Conservation (phyloP, 306 rosid genomes). For the Fragaria ananassa region DNA sequence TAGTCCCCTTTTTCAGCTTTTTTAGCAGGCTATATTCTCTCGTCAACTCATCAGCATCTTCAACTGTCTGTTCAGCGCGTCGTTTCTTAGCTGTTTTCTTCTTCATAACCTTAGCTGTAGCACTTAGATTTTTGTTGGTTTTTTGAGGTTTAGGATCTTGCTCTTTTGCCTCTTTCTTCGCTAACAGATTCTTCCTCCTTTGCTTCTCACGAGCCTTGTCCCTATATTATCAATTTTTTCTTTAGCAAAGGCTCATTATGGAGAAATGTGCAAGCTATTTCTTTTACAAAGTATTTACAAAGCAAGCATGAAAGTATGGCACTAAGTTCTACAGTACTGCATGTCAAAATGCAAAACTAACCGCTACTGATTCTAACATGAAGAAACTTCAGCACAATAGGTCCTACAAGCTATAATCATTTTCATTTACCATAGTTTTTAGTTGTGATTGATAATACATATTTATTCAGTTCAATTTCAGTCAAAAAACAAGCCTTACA, state of each 20-base stretch:
- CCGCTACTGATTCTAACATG: background rate
- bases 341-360: background rate
- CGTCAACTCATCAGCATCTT: constrained; percentile 79
- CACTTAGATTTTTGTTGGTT: constrained; percentile 39
- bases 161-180: constrained; percentile 66
- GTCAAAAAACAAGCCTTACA: background rate
- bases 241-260: constrained; percentile 17
- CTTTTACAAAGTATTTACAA: background rate
- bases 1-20: constrained; percentile 77
- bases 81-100: constrained; percentile 89
- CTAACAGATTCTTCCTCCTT: constrained; percentile 68
- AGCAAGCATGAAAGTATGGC: background rate
- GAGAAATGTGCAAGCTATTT: background rate
- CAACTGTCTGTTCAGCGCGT: constrained; percentile 74
- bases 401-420: background rate
- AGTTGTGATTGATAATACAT: background rate
- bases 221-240: constrained; percentile 32
- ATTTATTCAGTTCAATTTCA: background rate
- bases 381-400: background rate
- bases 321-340: background rate
- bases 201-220: constrained; percentile 91
- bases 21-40: constrained; percentile 77
- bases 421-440: background rate
- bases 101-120: constrained; percentile 36
- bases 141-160: constrained; percentile 53